Evolutionary conservation across 2,329 filamentous ascomycete species (phyloP).

Genomic region (Pseudogymnoascus sp.): DNA sequence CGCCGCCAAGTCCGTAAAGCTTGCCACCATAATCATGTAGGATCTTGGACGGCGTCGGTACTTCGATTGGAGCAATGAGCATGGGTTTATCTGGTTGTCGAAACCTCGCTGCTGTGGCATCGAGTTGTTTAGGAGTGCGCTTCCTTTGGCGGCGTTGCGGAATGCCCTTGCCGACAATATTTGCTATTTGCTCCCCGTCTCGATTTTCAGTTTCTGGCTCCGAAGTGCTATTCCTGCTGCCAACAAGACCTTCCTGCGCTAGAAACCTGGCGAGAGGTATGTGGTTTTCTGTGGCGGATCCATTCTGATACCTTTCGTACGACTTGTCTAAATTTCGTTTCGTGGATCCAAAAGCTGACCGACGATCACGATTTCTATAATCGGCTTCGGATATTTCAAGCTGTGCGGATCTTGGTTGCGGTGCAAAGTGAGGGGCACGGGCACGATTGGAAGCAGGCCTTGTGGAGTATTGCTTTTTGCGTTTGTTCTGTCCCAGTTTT

Average conservation of each 20-base stretch:
- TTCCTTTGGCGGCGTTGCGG: constrained; percentile 19
- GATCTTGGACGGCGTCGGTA: constrained; percentile 17
- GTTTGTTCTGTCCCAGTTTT: neutral
- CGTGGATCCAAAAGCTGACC: constrained; percentile 39
- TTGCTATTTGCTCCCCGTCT: neutral
- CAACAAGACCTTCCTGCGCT: constrained; percentile 19
- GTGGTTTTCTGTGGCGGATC: constrained; percentile 23
- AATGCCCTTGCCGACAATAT: neutral
- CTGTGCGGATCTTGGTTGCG: constrained; percentile 42
- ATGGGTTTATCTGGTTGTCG: constrained; percentile 28
- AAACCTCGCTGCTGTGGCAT: constrained; percentile 27
- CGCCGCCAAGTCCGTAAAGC: constrained; percentile 50
- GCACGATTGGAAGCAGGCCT: neutral
- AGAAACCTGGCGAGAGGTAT: constrained; percentile 34
- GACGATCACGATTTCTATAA: constrained; percentile 27
- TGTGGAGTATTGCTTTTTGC: neutral
- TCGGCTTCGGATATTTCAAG: constrained; percentile 42
- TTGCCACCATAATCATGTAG: constrained; percentile 28
- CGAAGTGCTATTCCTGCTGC: constrained; percentile 10
- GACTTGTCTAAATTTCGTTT: constrained; percentile 51
- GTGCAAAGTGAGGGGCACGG: neutral
- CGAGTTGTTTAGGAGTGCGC: constrained; percentile 23
- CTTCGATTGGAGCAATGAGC: constrained; percentile 18
- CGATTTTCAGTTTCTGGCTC: neutral
- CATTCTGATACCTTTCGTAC: constrained; percentile 38